Conservation (phyloP, 108 stramenopile genomes). For the Fistulifera pelliculosa region DNA sequence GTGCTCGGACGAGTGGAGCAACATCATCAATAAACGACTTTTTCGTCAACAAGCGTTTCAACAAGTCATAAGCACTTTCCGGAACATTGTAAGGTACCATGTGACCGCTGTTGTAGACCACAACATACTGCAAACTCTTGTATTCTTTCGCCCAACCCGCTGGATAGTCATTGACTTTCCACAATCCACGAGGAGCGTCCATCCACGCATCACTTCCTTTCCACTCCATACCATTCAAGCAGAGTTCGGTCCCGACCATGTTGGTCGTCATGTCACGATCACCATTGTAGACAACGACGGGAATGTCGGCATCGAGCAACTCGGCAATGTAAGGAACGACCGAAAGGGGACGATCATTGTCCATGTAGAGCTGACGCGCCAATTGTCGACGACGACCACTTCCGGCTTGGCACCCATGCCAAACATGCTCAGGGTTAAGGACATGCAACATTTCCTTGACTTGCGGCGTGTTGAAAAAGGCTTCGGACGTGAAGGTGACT, state of each 20-base stretch:
- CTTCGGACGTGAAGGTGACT: slow-evolving; percentile 12
- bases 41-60: slow-evolving; percentile 34
- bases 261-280: slow-evolving; percentile 61
- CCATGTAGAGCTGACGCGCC: slow-evolving; percentile 23
- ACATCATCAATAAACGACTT: slow-evolving; percentile 1
- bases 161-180: slow-evolving; percentile 33
- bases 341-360: slow-evolving; percentile 47
- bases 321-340: slow-evolving; percentile 65
- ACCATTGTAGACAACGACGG: slow-evolving; percentile 61
- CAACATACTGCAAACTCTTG: slow-evolving; percentile 42
- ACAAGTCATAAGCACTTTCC: slow-evolving; percentile 35
- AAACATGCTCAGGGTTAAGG: slow-evolving; percentile 22
- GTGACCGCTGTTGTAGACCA: slow-evolving; percentile 38
- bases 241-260: slow-evolving; percentile 25
- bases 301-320: slow-evolving; percentile 55
- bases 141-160: slow-evolving; percentile 48
- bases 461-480: slow-evolving; percentile 49
- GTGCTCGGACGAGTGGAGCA: not conserved
- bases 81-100: slow-evolving; percentile 57
- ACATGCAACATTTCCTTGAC: slow-evolving; percentile 45
- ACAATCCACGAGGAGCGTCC: slow-evolving; percentile 30
- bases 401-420: slow-evolving; percentile 52
- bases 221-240: slow-evolving; percentile 51
- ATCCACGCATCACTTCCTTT: slow-evolving; percentile 8
- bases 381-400: slow-evolving; percentile 32